Percentiles rank a stretch among this genome's conserved stretches.
phyloP scores from a whole-genome alignment of 139 green algal genomes.

The Chlorella vulgaris region DNA sequence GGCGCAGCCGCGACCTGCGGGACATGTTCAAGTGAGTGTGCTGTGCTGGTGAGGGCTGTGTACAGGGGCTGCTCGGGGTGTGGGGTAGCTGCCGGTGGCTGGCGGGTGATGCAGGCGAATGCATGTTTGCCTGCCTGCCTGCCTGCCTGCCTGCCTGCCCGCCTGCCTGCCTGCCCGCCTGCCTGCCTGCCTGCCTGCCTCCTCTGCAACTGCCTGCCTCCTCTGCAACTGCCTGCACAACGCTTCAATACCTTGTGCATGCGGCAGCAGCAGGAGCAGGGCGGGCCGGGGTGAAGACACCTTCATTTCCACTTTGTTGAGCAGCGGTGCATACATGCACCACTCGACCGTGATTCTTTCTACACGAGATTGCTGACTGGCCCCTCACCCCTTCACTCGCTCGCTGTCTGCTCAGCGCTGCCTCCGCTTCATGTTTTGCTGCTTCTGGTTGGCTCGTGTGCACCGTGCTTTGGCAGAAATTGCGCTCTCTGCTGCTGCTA shows the following conservation, averaged over 20 bases:
- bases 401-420: neutral
- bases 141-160: no score
- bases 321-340: neutral
- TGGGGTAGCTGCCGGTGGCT: neutral
- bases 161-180: no score
- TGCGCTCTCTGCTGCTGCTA: no score
- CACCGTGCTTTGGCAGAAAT: no score
- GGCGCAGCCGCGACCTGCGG: slow-evolving; percentile 42
- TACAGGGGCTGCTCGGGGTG: neutral
- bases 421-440: no score
- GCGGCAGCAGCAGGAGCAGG: neutral
- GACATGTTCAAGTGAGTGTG: slow-evolving; percentile 55
- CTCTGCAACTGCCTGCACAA: neutral
- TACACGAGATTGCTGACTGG: slow-evolving; percentile 50
- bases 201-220: neutral
- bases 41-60: neutral
- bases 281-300: slow-evolving; percentile 9
- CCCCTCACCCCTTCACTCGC: neutral
- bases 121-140: no score
- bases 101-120: neutral
- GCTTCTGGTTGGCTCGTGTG: no score
- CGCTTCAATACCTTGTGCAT: no score
- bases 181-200: no score
- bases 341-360: slow-evolving; percentile 16
- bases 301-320: slow-evolving; percentile 9